Percentiles rank a stretch among this genome's conserved stretches.
Conservation (phyloP, 169 alveolate genomes). For the Plasmodium gallinaceum region DNA sequence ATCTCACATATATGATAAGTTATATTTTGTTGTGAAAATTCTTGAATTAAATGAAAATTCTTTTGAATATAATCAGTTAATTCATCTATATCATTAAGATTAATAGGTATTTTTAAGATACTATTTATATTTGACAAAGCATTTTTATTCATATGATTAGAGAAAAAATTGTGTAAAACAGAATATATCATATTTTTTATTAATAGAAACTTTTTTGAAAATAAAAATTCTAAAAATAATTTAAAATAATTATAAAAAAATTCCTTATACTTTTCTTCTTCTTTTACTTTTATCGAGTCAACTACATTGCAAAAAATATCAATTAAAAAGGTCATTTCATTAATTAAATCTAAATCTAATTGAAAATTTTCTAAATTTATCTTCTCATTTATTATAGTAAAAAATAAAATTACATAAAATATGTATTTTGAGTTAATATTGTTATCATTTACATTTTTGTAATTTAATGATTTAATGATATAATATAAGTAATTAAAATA, state of each 20-base stretch:
- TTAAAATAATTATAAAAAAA: constrained; percentile 19
- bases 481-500: constrained; percentile 19
- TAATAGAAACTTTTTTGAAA: constrained; percentile 6
- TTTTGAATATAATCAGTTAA: constrained; percentile 5
- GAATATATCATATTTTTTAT: constrained; percentile 35
- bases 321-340: constrained; percentile 11
- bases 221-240: not conserved
- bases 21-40: constrained; percentile 32
- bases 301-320: constrained; percentile 11
- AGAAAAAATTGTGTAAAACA: constrained; percentile 28
- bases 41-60: constrained; percentile 14
- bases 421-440: constrained; percentile 18
- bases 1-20: constrained; percentile 11
- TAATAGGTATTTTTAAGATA: constrained; percentile 19
- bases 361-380: constrained; percentile 14
- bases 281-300: not conserved
- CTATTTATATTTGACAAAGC: constrained; percentile 14
- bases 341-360: constrained; percentile 10
- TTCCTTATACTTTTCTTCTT: constrained; percentile 28
- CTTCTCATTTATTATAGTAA: constrained; percentile 33
- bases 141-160: constrained; percentile 12
- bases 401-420: constrained; percentile 25
- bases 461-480: not conserved
- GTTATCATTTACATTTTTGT: not conserved
- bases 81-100: not conserved